A percentile compares a stretch with the other conserved stretches of the same genome.
These are phyloP conservation scores for Amaranthus tricolor DNA, from an alignment of 179 eudicot genomes.

Conservation along the genomic window DNA sequence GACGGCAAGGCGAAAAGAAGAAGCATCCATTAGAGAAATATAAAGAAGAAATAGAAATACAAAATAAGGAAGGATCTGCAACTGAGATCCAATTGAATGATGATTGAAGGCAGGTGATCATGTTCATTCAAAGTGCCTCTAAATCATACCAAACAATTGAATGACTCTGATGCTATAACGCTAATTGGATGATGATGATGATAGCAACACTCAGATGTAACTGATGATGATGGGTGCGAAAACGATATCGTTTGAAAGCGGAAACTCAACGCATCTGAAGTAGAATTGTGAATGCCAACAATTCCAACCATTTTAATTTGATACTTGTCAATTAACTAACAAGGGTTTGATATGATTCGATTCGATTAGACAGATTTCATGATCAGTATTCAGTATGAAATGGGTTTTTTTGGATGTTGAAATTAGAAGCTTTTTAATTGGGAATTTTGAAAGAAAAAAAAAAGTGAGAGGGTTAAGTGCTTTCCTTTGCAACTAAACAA, in stretches of 20 bases:
- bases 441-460: not conserved
- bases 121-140: constrained; percentile 34
- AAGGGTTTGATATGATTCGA: not conserved
- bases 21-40: constrained; percentile 55
- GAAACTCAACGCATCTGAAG: constrained; percentile 17
- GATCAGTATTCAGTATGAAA: not conserved
- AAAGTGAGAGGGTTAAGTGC: constrained; percentile 10
- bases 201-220: not conserved
- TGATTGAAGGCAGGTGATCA: constrained; percentile 40
- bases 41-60: constrained; percentile 13
- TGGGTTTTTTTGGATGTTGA: not conserved
- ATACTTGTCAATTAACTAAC: not conserved
- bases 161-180: not conserved
- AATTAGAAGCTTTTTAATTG: too few relatives aligned
- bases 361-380: not conserved
- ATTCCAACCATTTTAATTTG: constrained; percentile 20
- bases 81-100: constrained; percentile 45
- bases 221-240: constrained; percentile 11
- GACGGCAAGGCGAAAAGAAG: constrained; percentile 78
- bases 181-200: not conserved
- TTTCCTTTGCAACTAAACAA: constrained; percentile 39
- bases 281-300: not conserved
- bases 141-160: not conserved
- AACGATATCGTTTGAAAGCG: constrained; percentile 29
- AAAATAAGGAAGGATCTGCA: constrained; percentile 43